phyloP scores from a whole-genome alignment of 2,329 filamentous ascomycete species.

The Chlorencoelia australis region DNA sequence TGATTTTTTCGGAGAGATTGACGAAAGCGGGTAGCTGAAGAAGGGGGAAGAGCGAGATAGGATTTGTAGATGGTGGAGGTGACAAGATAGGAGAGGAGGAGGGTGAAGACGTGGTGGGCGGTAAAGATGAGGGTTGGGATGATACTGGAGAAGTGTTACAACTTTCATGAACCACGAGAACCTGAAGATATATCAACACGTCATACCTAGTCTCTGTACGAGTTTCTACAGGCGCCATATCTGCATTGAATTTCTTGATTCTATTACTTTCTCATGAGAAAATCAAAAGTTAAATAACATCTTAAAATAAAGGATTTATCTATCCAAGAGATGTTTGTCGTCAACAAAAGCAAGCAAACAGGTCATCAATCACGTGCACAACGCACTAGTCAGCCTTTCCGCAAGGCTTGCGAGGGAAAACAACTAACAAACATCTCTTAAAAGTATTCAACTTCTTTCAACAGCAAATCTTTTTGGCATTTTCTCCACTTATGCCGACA shows the following conservation, averaged over 20 bases:
- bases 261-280: too few relatives aligned
- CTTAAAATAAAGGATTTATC: too few relatives aligned
- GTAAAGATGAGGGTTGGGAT: conserved; percentile 11
- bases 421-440: too few relatives aligned
- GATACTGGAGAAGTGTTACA: conserved; percentile 4
- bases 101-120: conserved; percentile 13
- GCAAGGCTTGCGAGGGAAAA: too few relatives aligned
- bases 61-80: conserved; percentile 21
- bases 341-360: too few relatives aligned
- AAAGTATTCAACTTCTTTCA: too few relatives aligned
- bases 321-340: too few relatives aligned
- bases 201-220: conserved; percentile 6
- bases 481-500: too few relatives aligned
- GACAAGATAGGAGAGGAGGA: conserved; percentile 16
- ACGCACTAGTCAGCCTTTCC: too few relatives aligned
- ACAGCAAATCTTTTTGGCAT: too few relatives aligned
- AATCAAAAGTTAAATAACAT: too few relatives aligned
- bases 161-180: not conserved
- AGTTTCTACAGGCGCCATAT: conserved; percentile 8
- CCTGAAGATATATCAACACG: not conserved
- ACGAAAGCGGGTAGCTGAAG: conserved; percentile 29
- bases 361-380: too few relatives aligned
- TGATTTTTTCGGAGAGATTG: conserved; percentile 22
- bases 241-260: not conserved
- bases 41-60: conserved; percentile 26